Base-by-base conservation (phyloP, 805 yeast genomes). In the Zygotorulaspora sp. region DNA sequence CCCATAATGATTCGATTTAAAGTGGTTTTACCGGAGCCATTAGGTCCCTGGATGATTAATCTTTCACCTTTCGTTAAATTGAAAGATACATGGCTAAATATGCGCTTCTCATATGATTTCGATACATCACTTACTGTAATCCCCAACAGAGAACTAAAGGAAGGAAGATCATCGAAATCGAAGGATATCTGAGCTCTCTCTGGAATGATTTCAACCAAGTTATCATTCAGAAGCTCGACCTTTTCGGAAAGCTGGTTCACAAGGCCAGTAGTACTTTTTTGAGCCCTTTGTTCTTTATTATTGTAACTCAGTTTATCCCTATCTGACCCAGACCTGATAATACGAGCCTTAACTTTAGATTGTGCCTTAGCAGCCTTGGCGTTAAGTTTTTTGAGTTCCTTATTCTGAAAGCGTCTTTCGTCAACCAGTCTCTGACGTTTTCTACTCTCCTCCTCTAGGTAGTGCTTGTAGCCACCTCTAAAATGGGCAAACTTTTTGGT, bases 11-110 rank as follows among this genome's bases (percentile, higher is more conserved):
- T 39, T 32, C 43, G 38, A 39, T 43, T 49, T 17, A 49, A 29
- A 16, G 53, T 49, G 3, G 51, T 45, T 43, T 49, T 49, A 22
- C 53, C 53, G 22, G 46, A 45, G 23, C 53, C 53, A 35, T 49
- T 49, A 6, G 51, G 53, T 12, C 53, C 53, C 38, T 43, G 43
- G 31, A 43, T 34, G 15, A 44, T 28, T 23, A 44, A 36, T 35
- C 46, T 44, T 15, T 44, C 45, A 32, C 48, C 48, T 33, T 35
- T 38, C 13, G 32, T 29, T 35, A 44, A 26, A 24, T 45, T 32
- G 21, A 44, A 41, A 18, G 45, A 41, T 16, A 44, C 34, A 28
- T 44, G 36, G 35, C 36, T 28, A 20, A 44, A 41, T 18, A 44
- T 14, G 28, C 11, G 41, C 38, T 38, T 37, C 29, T 35, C 38